Percentiles rank a stretch among this genome's conserved stretches.
Conservation (phyloP, 1,284 basidiomycete species). For the Violaceomyces palustris region DNA sequence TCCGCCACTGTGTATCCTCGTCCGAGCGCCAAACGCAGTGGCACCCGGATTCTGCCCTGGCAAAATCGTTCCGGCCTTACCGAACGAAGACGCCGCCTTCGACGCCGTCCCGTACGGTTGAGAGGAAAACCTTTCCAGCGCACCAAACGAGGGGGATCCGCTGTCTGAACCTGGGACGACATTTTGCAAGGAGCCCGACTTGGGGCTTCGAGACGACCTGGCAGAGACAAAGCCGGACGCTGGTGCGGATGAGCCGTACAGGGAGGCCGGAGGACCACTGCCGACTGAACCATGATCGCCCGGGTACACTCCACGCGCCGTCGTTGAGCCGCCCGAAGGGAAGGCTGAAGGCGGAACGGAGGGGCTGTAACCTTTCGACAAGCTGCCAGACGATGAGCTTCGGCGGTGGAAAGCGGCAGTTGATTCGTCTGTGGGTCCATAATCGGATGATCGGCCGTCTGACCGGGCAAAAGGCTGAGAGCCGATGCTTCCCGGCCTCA, state of each 20-base stretch:
- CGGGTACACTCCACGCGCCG: constrained; percentile 5
- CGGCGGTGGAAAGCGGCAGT: constrained; percentile 16
- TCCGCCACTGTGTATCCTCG: constrained; percentile 9
- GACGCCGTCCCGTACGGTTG: neutral
- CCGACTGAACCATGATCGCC: no score
- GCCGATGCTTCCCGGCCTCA: neutral
- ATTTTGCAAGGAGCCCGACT: constrained; percentile 27
- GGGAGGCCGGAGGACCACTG: neutral
- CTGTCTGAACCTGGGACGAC: constrained; percentile 22
- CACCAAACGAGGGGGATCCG: constrained; percentile 15
- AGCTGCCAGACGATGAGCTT: constrained; percentile 24
- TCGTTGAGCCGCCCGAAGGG: neutral
- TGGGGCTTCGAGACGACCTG: constrained; percentile 29
- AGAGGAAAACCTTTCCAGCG: no score
- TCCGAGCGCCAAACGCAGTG: constrained; percentile 10
- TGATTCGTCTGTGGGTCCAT: neutral
- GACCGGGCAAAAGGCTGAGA: neutral
- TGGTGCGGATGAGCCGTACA: constrained; percentile 18
- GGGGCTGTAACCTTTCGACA: constrained; percentile 12
- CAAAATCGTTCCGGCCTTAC: neutral
- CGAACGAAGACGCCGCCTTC: neutral
- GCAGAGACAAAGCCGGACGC: constrained; percentile 21
- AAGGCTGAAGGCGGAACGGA: constrained; percentile 1
- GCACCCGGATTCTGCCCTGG: constrained; percentile 17
- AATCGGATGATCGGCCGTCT: neutral